These are phyloP conservation scores for Otatea glauca DNA, from an alignment of 176 grass and related monocot species.

Conservation along the genomic window DNA sequence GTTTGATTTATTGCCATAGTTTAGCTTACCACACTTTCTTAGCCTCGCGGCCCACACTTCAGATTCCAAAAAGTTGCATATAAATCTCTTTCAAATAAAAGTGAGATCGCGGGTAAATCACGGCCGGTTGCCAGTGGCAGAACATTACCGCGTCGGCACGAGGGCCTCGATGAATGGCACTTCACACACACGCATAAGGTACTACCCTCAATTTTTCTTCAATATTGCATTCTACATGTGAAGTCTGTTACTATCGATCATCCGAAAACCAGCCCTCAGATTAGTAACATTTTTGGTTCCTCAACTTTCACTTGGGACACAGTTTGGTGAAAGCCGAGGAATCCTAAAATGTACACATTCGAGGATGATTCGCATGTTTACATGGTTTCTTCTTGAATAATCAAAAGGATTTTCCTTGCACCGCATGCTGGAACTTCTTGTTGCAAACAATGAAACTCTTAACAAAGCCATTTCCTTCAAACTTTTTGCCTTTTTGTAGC, in stretches of 20 bases:
- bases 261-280: not conserved
- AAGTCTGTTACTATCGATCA: not conserved
- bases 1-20: too few species aligned
- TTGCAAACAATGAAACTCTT: not conserved
- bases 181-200: not conserved
- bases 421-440: not conserved
- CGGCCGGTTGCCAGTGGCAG: not conserved
- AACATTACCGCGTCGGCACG: not conserved
- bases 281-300: not conserved
- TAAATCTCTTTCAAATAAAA: not conserved
- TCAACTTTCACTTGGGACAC: not conserved
- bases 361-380: too few species aligned
- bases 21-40: too few species aligned
- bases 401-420: too few species aligned
- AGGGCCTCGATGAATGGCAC: not conserved
- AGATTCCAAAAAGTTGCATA: too few species aligned
- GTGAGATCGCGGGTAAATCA: not conserved
- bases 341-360: not conserved
- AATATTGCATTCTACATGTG: not conserved
- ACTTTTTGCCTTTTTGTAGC: slow-evolving; percentile 36
- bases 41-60: too few species aligned
- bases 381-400: too few species aligned
- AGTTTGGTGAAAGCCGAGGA: not conserved
- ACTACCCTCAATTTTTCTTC: not conserved
- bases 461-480: slow-evolving; percentile 9